A percentile compares a stretch with the other conserved stretches of the same genome.
Conservation (phyloP, 331 rosid species). For the Quercus lobata region DNA sequence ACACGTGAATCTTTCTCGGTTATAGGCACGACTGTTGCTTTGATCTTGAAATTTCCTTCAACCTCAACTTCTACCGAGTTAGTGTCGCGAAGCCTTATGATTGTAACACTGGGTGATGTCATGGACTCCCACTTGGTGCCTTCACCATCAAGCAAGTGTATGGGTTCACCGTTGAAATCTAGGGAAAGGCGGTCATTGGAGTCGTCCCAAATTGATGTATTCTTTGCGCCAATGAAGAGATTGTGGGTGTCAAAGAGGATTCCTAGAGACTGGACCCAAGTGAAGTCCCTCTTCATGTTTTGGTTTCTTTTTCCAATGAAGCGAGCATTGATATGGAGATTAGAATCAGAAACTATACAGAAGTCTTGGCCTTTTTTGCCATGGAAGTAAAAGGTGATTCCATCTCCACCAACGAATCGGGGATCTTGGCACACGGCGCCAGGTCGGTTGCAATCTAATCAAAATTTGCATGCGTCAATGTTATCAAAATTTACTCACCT, state of each 20-base stretch:
- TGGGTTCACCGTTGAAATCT: constrained; percentile 5
- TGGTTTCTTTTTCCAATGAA: constrained; percentile 38
- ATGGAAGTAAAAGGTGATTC: constrained; percentile 48
- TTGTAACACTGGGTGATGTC: not conserved
- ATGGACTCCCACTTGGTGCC: constrained; percentile 12
- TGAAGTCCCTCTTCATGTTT: constrained; percentile 38
- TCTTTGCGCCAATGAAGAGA: constrained; percentile 30
- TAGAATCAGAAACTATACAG: constrained; percentile 38
- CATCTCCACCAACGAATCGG: constrained; percentile 45
- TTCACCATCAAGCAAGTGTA: constrained; percentile 4
- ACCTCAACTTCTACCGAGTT: constrained; percentile 30
- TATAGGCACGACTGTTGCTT: constrained; percentile 37
- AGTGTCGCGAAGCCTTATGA: not conserved
- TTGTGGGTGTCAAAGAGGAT: constrained; percentile 35
- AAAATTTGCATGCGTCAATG: not conserved
- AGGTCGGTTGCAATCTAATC: constrained; percentile 32
- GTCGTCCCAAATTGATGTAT: constrained; percentile 32
- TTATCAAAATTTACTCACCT: too few species aligned
- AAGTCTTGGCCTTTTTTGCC: constrained; percentile 35
- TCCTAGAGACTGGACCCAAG: constrained; percentile 49
- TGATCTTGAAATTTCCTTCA: constrained; percentile 28
- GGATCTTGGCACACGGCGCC: constrained; percentile 57
- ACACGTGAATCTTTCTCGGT: constrained; percentile 23
- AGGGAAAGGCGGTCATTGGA: constrained; percentile 30
- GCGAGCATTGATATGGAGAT: constrained; percentile 48